Evolutionary conservation across 352 stramenopile genomes (phyloP).

Genomic region (Globisporangium spiculum): DNA sequence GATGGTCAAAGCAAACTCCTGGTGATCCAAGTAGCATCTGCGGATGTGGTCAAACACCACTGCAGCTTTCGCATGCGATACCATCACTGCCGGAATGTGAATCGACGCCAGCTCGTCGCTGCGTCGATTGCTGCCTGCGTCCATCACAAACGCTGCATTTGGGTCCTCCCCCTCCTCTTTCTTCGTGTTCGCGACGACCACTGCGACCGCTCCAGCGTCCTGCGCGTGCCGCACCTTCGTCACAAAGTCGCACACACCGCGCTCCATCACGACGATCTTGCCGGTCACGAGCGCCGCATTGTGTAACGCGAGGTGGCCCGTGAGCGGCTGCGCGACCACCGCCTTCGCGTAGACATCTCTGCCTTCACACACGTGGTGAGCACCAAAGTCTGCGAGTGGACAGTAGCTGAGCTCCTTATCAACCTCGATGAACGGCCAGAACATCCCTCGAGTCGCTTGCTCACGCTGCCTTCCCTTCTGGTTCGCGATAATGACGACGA

Average conservation of each 20-base stretch:
- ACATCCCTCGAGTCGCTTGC: constrained; percentile 32
- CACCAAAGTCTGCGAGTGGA: constrained; percentile 63
- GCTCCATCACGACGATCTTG: constrained; percentile 68
- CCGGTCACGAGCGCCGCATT: constrained; percentile 42
- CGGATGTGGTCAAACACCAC: constrained; percentile 55
- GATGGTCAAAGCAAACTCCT: constrained; percentile 43
- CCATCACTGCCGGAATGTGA: constrained; percentile 62
- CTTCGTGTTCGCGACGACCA: constrained; percentile 61
- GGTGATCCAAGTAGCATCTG: constrained; percentile 40
- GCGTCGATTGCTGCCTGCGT: constrained; percentile 33
- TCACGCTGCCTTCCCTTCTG: background rate
- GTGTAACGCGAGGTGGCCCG: constrained; percentile 39
- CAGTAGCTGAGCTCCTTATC: constrained; percentile 60
- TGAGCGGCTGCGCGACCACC: constrained; percentile 60
- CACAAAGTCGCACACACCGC: constrained; percentile 76
- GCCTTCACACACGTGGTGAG: constrained; percentile 36
- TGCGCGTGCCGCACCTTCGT: constrained; percentile 70
- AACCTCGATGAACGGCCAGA: constrained; percentile 71
- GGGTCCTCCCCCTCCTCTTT: constrained; percentile 19
- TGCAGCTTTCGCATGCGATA: constrained; percentile 38
- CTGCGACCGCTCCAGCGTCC: constrained; percentile 56
- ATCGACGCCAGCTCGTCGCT: constrained; percentile 22
- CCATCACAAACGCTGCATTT: constrained; percentile 66
- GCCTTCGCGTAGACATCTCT: constrained; percentile 48
- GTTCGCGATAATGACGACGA: background rate